Conservation (phyloP, 2,329 filamentous ascomycete genomes). For the Dactylellina drechsleri region DNA sequence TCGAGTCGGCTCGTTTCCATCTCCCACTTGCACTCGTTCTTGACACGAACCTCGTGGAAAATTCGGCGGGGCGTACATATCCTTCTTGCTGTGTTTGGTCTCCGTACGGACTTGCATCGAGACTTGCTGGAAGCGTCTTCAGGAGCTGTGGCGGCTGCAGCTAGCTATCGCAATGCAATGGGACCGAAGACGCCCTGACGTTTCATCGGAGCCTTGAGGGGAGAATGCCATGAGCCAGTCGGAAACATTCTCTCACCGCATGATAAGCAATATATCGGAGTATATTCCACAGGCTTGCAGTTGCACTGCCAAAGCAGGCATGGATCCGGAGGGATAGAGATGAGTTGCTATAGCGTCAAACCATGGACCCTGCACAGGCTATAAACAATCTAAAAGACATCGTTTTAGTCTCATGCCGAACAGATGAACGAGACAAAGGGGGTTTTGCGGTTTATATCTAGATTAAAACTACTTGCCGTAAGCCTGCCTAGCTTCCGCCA, state of each 20-base stretch:
- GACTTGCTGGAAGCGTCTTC: conserved; percentile 23
- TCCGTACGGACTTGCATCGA: background rate
- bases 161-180: conserved; percentile 11
- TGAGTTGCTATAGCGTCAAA: conserved; percentile 35
- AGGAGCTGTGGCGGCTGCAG: conserved; percentile 33
- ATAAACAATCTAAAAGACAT: conserved; percentile 5
- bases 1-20: conserved; percentile 23
- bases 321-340: conserved; percentile 7
- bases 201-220: background rate
- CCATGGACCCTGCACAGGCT: conserved; percentile 30
- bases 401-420: conserved; percentile 12
- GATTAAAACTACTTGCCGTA: conserved; percentile 36
- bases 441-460: conserved; percentile 46
- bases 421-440: conserved; percentile 27
- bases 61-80: conserved; percentile 21
- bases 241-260: conserved; percentile 23
- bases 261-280: conserved; percentile 51
- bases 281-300: conserved; percentile 44
- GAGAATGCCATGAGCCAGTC: conserved; percentile 21
- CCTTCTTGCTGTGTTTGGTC: background rate
- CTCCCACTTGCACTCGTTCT: conserved; percentile 18
- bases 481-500: conserved; percentile 36
- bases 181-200: conserved; percentile 1
- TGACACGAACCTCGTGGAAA: conserved; percentile 8
- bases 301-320: conserved; percentile 5